Conservation (phyloP, 345 rosid genomes). For the Ceriops tagal region DNA sequence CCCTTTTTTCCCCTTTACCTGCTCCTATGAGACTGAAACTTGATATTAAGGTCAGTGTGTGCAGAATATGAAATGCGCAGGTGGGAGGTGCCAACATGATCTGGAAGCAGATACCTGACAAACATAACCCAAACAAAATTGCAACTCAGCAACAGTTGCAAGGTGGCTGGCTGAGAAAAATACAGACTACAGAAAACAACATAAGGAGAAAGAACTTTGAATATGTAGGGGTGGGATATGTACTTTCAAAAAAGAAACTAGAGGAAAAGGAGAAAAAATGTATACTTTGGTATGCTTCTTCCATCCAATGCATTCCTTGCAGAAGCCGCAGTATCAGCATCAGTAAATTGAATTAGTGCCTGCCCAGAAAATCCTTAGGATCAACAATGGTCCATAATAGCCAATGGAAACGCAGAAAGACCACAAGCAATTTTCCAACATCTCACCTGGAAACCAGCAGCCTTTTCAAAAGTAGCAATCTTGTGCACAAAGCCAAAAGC, state of each 20-base stretch:
- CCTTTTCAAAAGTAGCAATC: slow-evolving; percentile 95
- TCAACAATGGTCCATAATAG: slow-evolving; percentile 14
- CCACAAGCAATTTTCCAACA: slow-evolving; percentile 11
- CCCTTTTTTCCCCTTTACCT: slow-evolving; percentile 43
- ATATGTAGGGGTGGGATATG: not conserved
- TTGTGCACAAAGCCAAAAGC: slow-evolving; percentile 98
- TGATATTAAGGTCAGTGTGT: slow-evolving; percentile 91
- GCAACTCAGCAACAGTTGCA: not conserved
- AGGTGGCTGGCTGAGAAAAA: not conserved
- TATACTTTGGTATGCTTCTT: slow-evolving; percentile 88
- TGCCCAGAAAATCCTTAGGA: slow-evolving; percentile 28
- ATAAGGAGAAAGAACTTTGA: not conserved
- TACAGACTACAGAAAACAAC: not conserved
- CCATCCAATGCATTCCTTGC: slow-evolving; percentile 90
- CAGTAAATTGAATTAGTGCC: slow-evolving; percentile 92
- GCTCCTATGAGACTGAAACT: slow-evolving; percentile 98
- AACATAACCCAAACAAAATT: slow-evolving; percentile 6
- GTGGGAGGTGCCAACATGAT: slow-evolving; percentile 64
- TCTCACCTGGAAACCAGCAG: slow-evolving; percentile 91
- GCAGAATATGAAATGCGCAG: slow-evolving; percentile 94
- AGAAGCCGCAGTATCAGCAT: slow-evolving; percentile 79
- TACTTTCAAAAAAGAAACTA: too few relatives aligned
- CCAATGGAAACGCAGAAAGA: slow-evolving; percentile 11
- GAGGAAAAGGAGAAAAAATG: slow-evolving; percentile 5
- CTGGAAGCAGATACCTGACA: slow-evolving; percentile 83